A percentile compares a stretch with the other conserved stretches of the same genome.
Conservation (phyloP, 352 stramenopile species). For the Thalassiosira pacifica region DNA sequence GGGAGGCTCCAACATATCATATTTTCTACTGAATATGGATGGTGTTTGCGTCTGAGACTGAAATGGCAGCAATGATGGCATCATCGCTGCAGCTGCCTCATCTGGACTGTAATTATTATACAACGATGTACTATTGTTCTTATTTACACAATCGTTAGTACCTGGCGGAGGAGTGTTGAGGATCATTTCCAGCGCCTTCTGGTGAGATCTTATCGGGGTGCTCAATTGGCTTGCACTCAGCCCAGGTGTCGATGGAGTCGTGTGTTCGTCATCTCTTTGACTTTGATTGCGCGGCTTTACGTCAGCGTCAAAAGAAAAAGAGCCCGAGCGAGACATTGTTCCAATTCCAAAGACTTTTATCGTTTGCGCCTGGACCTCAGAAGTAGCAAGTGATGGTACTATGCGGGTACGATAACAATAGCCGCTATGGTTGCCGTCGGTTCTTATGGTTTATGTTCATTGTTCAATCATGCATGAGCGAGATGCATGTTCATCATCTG, state of each 20-base stretch:
- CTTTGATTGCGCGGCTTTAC: neutral
- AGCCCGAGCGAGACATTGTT: neutral
- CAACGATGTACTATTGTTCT: neutral
- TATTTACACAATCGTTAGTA: slow-evolving; percentile 6
- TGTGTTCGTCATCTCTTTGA: slow-evolving; percentile 9
- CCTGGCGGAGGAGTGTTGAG: slow-evolving; percentile 45
- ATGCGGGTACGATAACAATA: no score
- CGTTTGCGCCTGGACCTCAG: no score
- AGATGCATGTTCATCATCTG: no score
- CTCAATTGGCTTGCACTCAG: slow-evolving; percentile 47
- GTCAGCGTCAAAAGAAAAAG: slow-evolving; percentile 10
- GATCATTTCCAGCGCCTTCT: slow-evolving; percentile 2
- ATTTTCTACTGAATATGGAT: slow-evolving; percentile 22
- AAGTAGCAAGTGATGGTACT: neutral
- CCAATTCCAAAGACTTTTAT: no score
- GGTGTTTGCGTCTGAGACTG: neutral
- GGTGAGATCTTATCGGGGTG: slow-evolving; percentile 48
- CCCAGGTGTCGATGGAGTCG: slow-evolving; percentile 6
- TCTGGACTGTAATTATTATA: neutral
- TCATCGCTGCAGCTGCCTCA: neutral
- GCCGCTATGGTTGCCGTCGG: no score
- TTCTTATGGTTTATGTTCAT: no score
- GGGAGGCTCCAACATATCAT: slow-evolving; percentile 50
- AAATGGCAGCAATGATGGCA: neutral
- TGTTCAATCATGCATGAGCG: no score